Conservation (phyloP, 305 asterid species). For the Fraxinus nigra region DNA sequence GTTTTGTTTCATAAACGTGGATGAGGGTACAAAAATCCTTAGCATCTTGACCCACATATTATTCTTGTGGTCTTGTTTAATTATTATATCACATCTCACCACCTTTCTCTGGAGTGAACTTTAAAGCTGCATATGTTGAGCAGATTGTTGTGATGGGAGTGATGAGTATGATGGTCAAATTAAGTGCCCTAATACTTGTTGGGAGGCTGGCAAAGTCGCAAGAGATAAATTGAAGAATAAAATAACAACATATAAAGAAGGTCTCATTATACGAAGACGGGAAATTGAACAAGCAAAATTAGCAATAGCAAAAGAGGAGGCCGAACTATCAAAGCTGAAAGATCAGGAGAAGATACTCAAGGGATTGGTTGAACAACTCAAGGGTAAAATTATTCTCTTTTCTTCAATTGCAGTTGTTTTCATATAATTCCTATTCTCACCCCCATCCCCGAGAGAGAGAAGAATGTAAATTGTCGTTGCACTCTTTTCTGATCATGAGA, state of each 20-base stretch:
- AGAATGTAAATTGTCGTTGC: background rate
- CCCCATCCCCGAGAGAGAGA: background rate
- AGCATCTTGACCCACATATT: background rate
- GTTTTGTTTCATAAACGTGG: background rate
- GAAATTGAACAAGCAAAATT: constrained; percentile 70
- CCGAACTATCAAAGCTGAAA: constrained; percentile 67
- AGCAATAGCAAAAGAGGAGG: constrained; percentile 67
- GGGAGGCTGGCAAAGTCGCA: constrained; percentile 95
- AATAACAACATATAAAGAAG: constrained; percentile 70
- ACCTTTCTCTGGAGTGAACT: background rate
- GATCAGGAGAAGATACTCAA: constrained; percentile 78
- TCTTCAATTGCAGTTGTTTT: constrained; percentile 1
- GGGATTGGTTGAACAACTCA: constrained; percentile 72
- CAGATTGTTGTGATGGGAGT: constrained; percentile 99
- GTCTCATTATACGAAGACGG: constrained; percentile 59
- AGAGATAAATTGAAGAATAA: constrained; percentile 84
- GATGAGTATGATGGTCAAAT: constrained; percentile 85
- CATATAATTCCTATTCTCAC: background rate
- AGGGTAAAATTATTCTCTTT: constrained; percentile 46
- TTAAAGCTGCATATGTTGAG: constrained; percentile 28
- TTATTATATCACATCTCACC: background rate
- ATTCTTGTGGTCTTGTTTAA: background rate
- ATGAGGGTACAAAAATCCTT: background rate
- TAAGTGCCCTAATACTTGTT: constrained; percentile 81
- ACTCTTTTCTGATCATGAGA: background rate